phyloP scores from a whole-genome alignment of 129 eudicot species.

The Tagetes patula region DNA sequence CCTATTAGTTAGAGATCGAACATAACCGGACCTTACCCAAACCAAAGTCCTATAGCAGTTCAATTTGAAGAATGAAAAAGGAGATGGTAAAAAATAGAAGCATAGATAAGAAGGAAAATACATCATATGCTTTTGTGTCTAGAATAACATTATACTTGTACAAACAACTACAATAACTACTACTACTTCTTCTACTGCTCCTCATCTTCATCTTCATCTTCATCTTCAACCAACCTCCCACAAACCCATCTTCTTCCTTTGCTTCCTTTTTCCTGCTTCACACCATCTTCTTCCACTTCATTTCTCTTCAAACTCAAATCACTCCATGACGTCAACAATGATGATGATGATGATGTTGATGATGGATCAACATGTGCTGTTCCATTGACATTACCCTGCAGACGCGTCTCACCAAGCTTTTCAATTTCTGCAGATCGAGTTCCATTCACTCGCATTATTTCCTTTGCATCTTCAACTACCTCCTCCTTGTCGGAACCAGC shows the following conservation, averaged over 20 bases:
- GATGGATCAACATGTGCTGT: slow-evolving; percentile 19
- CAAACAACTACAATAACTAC: slow-evolving; percentile 26
- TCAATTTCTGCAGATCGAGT: slow-evolving; percentile 15
- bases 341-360: background rate
- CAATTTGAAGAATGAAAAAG: background rate
- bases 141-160: slow-evolving; percentile 23
- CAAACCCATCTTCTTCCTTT: slow-evolving; percentile 79
- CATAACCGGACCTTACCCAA: background rate
- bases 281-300: slow-evolving; percentile 32
- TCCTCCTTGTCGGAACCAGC: slow-evolving; percentile 24
- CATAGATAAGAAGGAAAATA: slow-evolving; percentile 24
- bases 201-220: slow-evolving; percentile 16
- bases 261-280: slow-evolving; percentile 28
- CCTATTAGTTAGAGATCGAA: background rate
- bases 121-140: slow-evolving; percentile 26
- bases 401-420: slow-evolving; percentile 29
- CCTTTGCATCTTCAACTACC: slow-evolving; percentile 22
- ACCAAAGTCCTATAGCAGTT: background rate
- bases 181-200: slow-evolving; percentile 5
- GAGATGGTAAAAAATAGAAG: background rate
- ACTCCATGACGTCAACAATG: slow-evolving; percentile 20
- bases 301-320: slow-evolving; percentile 28
- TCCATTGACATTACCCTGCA: slow-evolving; percentile 31
- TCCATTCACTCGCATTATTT: slow-evolving; percentile 49
- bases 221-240: slow-evolving; percentile 76